Base-by-base conservation (phyloP, 129 eudicot genomes). In the Artemisia annua region DNA sequence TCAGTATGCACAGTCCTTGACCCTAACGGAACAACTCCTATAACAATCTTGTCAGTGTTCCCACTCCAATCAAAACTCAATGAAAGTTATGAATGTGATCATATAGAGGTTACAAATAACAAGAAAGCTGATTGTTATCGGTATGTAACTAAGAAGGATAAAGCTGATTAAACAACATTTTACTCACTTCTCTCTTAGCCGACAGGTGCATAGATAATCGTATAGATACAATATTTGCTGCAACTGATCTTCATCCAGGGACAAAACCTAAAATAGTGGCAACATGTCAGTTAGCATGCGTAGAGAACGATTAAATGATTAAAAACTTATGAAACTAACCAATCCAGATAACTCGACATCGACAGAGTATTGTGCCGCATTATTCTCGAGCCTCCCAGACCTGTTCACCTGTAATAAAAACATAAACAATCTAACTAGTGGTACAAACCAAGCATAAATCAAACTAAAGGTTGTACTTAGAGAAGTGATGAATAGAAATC, bases 361-460 rank as follows among this genome's bases (percentile, higher is more conserved):
- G 32, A 89, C 66, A 12, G 95, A 85, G 85, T 87, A 93, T 66
- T 93, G 96, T 71, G 98, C 96, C 30, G 90, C 86, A 81, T 93
- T 88, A 74, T 80, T 83, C 67, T 87, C 94, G 32, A 89, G 86
- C 35, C 87, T 86, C 48, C 96, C 98, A 3, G 92, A 86, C 73
- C 91, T 84, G 77, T 83, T 89, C 75, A 93, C 96, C 98, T 93
- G 60, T 60, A 79, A 69, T 50, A 71, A 67, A 16, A 72, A 18
- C 50, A 30, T 46, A 5, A 18, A 56, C 78, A 72, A 24, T 22
- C 8, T 26, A 63, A 16, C 20, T 56, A 74, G 22, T 65, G 18
- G 39, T 19, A 59, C 44, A 48, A 30, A 54, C 26, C 54, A 43
- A 15, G 65, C 73, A 71, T 53, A 43, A 43, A 73, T 8, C 16